Evolutionary conservation across 768 basidiomycete genomes (phyloP).

Genomic region (Serendipita vermifera): DNA sequence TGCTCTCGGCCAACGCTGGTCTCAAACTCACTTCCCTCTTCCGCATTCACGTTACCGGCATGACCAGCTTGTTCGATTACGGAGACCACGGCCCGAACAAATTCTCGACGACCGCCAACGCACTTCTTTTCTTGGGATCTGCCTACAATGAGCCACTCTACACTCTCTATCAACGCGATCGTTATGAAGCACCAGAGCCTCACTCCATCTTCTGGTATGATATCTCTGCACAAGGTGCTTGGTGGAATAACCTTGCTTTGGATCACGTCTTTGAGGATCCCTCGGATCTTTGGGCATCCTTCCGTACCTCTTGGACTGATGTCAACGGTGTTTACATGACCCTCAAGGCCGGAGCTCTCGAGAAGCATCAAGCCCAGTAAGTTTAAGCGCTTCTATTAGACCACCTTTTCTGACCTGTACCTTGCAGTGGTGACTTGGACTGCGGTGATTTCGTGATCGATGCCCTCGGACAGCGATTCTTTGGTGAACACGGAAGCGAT

Average conservation of each 20-base stretch:
- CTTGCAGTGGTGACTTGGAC: conserved; percentile 27
- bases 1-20: conserved; percentile 58
- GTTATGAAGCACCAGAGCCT: conserved; percentile 41
- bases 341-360: conserved; percentile 29
- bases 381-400: neutral
- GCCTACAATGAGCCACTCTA: conserved; percentile 28
- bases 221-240: conserved; percentile 28
- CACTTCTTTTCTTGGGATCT: conserved; percentile 27
- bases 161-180: conserved; percentile 35
- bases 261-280: conserved; percentile 29
- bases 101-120: conserved; percentile 34
- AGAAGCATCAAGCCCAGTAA: conserved; percentile 27
- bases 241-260: conserved; percentile 32
- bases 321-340: conserved; percentile 30
- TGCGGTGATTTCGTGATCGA: conserved; percentile 35
- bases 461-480: conserved; percentile 33
- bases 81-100: conserved; percentile 35
- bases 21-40: conserved; percentile 61
- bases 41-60: conserved; percentile 54
- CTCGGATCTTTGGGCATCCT: conserved; percentile 29
- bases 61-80: conserved; percentile 23
- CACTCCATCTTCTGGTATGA: conserved; percentile 34
- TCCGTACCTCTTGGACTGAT: conserved; percentile 30
- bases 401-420: conserved; percentile 13
- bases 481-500: conserved; percentile 29